A percentile compares a stretch with the other conserved stretches of the same genome.
These are phyloP conservation scores for Apophysomyces ossiformis DNA, from an alignment of 371 early-diverging fungal species.

Conservation along the genomic window DNA sequence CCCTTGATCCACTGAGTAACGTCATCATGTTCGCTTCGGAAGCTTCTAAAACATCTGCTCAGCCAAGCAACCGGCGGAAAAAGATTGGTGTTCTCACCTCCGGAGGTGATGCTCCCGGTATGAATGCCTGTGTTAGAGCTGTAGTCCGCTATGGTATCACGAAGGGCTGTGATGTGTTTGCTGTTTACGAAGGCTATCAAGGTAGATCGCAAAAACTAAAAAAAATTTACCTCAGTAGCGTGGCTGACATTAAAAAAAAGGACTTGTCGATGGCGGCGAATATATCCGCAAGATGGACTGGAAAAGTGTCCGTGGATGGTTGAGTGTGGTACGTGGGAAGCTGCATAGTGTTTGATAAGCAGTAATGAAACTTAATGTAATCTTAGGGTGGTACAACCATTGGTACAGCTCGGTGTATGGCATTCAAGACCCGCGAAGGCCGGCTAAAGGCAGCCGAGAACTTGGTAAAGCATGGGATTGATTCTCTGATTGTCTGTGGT, in stretches of 20 bases:
- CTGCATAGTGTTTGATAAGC: not conserved
- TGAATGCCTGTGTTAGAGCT: conserved; percentile 98
- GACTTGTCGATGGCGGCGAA: conserved; percentile 93
- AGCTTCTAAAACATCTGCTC: not conserved
- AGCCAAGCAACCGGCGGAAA: conserved; percentile 15
- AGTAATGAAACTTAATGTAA: conserved; percentile 4
- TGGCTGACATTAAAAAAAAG: conserved; percentile 33
- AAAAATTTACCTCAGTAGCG: not conserved
- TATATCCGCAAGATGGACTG: conserved; percentile 86
- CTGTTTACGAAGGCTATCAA: conserved; percentile 97
- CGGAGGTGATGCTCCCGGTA: conserved; percentile 99
- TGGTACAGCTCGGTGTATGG: conserved; percentile 90
- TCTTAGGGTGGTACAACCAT: conserved; percentile 93
- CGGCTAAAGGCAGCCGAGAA: conserved; percentile 86
- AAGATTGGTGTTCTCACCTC: conserved; percentile 94
- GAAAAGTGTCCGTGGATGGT: conserved; percentile 88
- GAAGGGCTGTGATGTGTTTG: conserved; percentile 86
- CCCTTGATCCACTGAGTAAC: conserved; percentile 82
- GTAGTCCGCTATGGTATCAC: conserved; percentile 92
- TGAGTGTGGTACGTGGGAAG: conserved; percentile 61
- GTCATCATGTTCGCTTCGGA: conserved; percentile 64
- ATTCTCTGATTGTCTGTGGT: conserved; percentile 96
- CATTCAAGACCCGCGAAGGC: conserved; percentile 87
- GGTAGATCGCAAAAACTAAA: conserved; percentile 49
- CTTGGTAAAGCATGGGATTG: conserved; percentile 89